Base-by-base conservation (phyloP, 1,284 basidiomycete genomes). In the Ceratobasidium sp. region DNA sequence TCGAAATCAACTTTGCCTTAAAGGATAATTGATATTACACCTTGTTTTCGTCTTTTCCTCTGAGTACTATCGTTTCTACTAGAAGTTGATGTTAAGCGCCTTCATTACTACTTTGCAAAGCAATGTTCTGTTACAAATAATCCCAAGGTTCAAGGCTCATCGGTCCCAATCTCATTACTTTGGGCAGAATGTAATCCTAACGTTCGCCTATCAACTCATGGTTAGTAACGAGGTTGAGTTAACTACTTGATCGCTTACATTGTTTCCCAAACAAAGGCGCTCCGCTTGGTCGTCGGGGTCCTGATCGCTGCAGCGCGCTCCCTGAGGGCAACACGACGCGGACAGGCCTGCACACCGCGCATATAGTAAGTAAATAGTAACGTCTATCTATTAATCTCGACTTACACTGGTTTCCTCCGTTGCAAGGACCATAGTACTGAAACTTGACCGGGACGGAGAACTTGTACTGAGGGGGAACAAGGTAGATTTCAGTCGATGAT, bases 371-470 rank as follows among this genome's bases (percentile, higher is more conserved):
- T 42, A 20, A 20, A n/a, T 9, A n/a, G 20, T 38, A 38, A 23
- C 17, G 1, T 12, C 20, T 20, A 42, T 23, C 17, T 38, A 42
- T 17, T 40, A 42, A 33, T 33, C 33, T 5, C 10, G 61, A 57
- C 61, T 42, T 46, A 64, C 61, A 64, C 33, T 64, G 17, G 61
- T 64, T 64, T 2, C 61, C 42, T 13, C 40, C 42, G 44, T 46
- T 64, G 61, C 61, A 64, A 5, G 40, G 38, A 5, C 61, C 61
- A n/a, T n/a, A 44, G 40, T 64, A 64, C 61, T 64, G 38, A 20
- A 64, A 64, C 20, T 64, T 64, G 38, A 64, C 61, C 7, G 61
- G 61, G 7, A 42, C 61, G 26, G 61, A 64, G 40, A 42, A 64
- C 61, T 44, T 44, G 61, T 64, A 64, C 61, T 64, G 61, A 13